phyloP scores from a whole-genome alignment of 371 early-diverging fungal genomes.

The Mortierella sp. region DNA sequence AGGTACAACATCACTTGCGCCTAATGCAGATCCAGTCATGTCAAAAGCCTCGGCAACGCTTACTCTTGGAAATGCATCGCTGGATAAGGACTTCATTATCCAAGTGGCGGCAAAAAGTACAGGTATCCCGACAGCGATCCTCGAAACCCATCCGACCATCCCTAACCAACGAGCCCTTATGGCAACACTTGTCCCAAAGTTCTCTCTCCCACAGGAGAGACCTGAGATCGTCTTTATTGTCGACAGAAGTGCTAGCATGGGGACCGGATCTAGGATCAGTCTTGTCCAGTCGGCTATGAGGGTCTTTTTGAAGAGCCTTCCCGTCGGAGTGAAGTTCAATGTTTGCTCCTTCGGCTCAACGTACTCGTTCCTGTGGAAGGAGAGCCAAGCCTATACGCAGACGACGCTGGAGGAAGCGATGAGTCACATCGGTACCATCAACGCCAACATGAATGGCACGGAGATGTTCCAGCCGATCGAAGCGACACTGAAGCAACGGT shows the following conservation, averaged over 20 bases:
- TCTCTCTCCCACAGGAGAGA: slow-evolving; percentile 51
- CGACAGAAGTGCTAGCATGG: slow-evolving; percentile 57
- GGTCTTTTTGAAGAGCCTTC: slow-evolving; percentile 58
- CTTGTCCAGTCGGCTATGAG: slow-evolving; percentile 35
- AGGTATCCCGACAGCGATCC: slow-evolving; percentile 50
- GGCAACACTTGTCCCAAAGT: slow-evolving; percentile 59
- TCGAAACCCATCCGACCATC: slow-evolving; percentile 56
- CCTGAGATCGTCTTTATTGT: slow-evolving; percentile 60
- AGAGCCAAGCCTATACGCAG: slow-evolving; percentile 46
- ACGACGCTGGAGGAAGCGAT: slow-evolving; percentile 47
- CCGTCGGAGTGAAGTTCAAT: slow-evolving; percentile 57
- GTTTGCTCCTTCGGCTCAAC: slow-evolving; percentile 60
- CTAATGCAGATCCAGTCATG: slow-evolving; percentile 20
- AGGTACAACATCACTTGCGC: slow-evolving; percentile 34
- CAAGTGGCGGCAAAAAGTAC: slow-evolving; percentile 38
- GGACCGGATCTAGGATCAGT: slow-evolving; percentile 15
- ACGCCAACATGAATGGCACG: slow-evolving; percentile 60
- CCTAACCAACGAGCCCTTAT: slow-evolving; percentile 49
- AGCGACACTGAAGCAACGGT: slow-evolving; percentile 36
- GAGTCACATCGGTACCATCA: slow-evolving; percentile 25
- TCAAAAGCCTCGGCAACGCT: slow-evolving; percentile 25
- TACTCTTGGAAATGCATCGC: slow-evolving; percentile 11
- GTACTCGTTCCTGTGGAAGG: slow-evolving; percentile 53
- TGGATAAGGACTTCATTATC: slow-evolving; percentile 52
- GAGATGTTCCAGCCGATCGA: slow-evolving; percentile 55